A percentile compares a stretch with the other conserved stretches of the same genome.
Evolutionary conservation across 306 rosid genomes (phyloP).

Genomic region (Senna tora): DNA sequence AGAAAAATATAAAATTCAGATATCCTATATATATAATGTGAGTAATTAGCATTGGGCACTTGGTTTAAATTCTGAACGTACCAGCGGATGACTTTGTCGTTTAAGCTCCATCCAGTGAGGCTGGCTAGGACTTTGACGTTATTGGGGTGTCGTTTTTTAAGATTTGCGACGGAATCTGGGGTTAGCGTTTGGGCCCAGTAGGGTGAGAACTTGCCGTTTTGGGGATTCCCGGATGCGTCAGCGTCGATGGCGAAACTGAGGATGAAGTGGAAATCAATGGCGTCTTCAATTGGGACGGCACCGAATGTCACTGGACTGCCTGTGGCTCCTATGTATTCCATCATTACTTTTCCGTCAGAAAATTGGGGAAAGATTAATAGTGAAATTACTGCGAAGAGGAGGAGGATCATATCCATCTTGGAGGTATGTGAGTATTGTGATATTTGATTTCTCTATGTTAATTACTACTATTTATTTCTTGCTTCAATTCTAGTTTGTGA

Average conservation of each 20-base stretch:
- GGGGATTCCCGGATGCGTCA: slow-evolving; percentile 42
- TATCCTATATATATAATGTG: no score
- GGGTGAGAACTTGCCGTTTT: slow-evolving; percentile 54
- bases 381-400: slow-evolving; percentile 24
- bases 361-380: slow-evolving; percentile 1
- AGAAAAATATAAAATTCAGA: no score
- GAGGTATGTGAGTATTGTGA: no score
- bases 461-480: not conserved
- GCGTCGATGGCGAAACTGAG: slow-evolving; percentile 60
- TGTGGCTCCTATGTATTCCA: slow-evolving; percentile 71
- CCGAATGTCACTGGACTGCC: slow-evolving; percentile 43
- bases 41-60: no score
- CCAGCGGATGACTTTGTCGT: slow-evolving; percentile 51
- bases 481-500: not conserved
- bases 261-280: slow-evolving; percentile 57
- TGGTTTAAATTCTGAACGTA: not conserved
- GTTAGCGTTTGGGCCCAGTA: slow-evolving; percentile 50
- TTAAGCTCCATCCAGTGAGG: slow-evolving; percentile 60
- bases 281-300: slow-evolving; percentile 43
- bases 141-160: slow-evolving; percentile 45
- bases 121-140: slow-evolving; percentile 60
- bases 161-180: slow-evolving; percentile 44
- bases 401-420: no score
- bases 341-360: slow-evolving; percentile 60
- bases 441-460: no score